phyloP scores from a whole-genome alignment of 2,329 filamentous ascomycete species.

The Phyllosticta paracitricarpa region DNA sequence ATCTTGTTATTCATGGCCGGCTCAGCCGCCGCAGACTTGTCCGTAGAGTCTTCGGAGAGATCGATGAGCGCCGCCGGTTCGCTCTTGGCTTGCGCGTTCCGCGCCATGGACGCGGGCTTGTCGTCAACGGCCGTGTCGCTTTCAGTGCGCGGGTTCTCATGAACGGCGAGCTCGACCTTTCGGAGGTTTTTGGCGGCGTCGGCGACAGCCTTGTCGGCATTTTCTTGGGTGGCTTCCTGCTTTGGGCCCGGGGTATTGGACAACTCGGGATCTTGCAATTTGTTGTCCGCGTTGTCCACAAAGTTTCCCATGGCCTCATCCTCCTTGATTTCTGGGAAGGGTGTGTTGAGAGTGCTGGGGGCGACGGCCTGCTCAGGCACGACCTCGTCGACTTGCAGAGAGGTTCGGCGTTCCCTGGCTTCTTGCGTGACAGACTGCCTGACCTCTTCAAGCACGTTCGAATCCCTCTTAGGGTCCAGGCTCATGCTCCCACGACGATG shows the following conservation, averaged over 20 bases:
- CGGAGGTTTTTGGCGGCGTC: constrained; percentile 1
- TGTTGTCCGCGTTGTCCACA: constrained; percentile 17
- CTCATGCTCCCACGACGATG: constrained; percentile 35
- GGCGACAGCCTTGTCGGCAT: constrained; percentile 9
- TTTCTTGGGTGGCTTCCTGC: constrained; percentile 9
- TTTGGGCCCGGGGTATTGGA: constrained; percentile 22
- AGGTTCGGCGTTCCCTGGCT: constrained; percentile 28
- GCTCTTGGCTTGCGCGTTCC: not conserved
- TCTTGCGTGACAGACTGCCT: constrained; percentile 32
- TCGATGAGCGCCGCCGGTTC: constrained; percentile 9
- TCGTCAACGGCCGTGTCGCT: constrained; percentile 1
- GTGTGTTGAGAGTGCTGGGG: constrained; percentile 26
- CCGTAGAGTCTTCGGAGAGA: constrained; percentile 1
- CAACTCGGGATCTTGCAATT: constrained; percentile 27
- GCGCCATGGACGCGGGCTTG: constrained; percentile 2
- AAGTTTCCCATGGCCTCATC: constrained; percentile 14
- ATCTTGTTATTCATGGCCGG: not conserved
- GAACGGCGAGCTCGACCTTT: constrained; percentile 6
- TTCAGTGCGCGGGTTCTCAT: constrained; percentile 8
- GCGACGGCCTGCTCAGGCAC: constrained; percentile 35
- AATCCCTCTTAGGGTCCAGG: constrained; percentile 24
- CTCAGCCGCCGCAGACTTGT: constrained; percentile 1
- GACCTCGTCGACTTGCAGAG: constrained; percentile 25
- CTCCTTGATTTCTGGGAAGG: constrained; percentile 21
- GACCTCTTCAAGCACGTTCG: constrained; percentile 25